Base-by-base conservation (phyloP, 495 filamentous ascomycete species). In the Lentithecium fluviatile region DNA sequence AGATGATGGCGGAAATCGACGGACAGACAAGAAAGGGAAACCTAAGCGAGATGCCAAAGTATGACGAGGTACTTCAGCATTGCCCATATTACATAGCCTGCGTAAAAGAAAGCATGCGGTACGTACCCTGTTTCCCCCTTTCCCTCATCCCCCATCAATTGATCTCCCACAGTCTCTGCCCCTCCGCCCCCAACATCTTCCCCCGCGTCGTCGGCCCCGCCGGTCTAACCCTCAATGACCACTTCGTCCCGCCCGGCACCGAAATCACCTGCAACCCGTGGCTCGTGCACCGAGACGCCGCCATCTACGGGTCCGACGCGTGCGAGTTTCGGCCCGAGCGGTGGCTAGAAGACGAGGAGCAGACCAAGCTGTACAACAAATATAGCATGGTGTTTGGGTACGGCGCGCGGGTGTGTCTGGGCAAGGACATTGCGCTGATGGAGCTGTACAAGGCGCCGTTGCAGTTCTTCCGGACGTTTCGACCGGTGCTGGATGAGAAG, bases 391-490 rank as follows among this genome's bases (percentile, higher is more conserved):
- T 70, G 0, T 85, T 85, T 70, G 81, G 81, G 24, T 78, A 79
- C 68, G 82, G 82, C 1, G 66, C 79, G 12, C 71, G 80, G 43
- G 73, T 76, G 11, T 86, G 83, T 64, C 56, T 84, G 48, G 83
- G 83, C 0, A 77, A 70, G 59, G 75, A 78, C 62, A 77, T 85
- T 66, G 82, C 82, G 4, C 72, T 80, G 68, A 79, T 81, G 73
- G 81, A 86, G 71, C 62, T 85, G 59, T 82, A 78, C 56, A 83
- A 83, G 71, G 73, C 69, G n/a, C n/a, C n/a, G n/a, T n/a, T n/a
- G n/a, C n/a, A n/a, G n/a, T n/a, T n/a, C n/a, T n/a, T n/a, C n/a
- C n/a, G n/a, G n/a, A n/a, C n/a, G n/a, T n/a, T n/a, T n/a, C n/a
- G n/a, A n/a, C n/a, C n/a, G n/a, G n/a, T n/a, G n/a, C n/a, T n/a